These are phyloP conservation scores for Globisporangium heterothallicum DNA, from an alignment of 352 stramenopile genomes.

Conservation along the genomic window DNA sequence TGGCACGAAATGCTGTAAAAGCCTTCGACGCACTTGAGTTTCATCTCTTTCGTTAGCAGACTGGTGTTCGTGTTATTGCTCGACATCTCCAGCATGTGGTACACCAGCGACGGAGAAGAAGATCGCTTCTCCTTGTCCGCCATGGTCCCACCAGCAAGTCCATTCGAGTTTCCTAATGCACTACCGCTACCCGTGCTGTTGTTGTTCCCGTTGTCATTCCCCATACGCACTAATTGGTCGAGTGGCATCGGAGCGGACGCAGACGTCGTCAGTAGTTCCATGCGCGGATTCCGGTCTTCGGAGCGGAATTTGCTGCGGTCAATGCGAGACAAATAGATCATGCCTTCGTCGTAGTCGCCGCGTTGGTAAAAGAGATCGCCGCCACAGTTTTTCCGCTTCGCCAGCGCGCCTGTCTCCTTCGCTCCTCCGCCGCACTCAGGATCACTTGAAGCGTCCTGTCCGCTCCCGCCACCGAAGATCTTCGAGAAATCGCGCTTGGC, in stretches of 20 bases:
- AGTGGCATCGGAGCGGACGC: slow-evolving; percentile 41
- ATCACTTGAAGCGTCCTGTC: background rate
- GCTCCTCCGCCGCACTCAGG: background rate
- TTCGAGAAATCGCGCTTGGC: slow-evolving; percentile 57
- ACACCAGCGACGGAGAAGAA: slow-evolving; percentile 11
- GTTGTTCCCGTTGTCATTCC: slow-evolving; percentile 11
- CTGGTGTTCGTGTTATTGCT: slow-evolving; percentile 10
- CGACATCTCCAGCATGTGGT: slow-evolving; percentile 22
- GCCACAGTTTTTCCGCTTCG: slow-evolving; percentile 40
- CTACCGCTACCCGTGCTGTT: background rate
- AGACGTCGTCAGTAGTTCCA: slow-evolving; percentile 42
- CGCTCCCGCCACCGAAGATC: slow-evolving; percentile 29
- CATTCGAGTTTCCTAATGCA: background rate
- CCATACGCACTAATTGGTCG: slow-evolving; percentile 36
- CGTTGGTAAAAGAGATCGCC: slow-evolving; percentile 83
- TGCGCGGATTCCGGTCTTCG: slow-evolving; percentile 48
- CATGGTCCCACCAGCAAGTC: too few relatives aligned
- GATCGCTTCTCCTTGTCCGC: slow-evolving; percentile 6
- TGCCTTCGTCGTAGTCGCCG: slow-evolving; percentile 79
- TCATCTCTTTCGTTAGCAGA: slow-evolving; percentile 57
- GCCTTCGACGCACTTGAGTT: slow-evolving; percentile 69
- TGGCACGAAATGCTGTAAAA: slow-evolving; percentile 79
- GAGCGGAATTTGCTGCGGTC: slow-evolving; percentile 59
- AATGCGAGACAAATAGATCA: slow-evolving; percentile 84
- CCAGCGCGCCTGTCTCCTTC: slow-evolving; percentile 14